These are phyloP conservation scores for Colletotrichum chlorophyti DNA, from an alignment of 2,329 filamentous ascomycete species.

Conservation along the genomic window DNA sequence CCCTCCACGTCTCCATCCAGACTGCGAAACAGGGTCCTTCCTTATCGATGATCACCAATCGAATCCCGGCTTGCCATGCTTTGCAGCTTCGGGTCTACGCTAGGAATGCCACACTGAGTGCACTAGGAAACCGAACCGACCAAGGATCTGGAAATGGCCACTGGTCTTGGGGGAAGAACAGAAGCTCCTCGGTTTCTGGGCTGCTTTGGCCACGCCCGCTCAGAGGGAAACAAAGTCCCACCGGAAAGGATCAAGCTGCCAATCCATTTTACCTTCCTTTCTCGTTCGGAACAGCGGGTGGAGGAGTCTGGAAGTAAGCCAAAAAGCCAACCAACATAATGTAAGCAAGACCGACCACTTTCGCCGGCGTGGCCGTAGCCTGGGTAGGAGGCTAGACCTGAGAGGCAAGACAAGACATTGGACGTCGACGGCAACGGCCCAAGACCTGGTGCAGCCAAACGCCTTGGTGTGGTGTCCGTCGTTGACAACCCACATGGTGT, in stretches of 20 bases:
- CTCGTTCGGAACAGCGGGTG: neutral
- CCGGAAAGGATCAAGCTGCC: neutral
- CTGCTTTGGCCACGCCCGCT: constrained; percentile 7
- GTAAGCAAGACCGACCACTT: neutral
- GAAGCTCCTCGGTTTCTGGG: constrained; percentile 5
- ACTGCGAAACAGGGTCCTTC: constrained; percentile 20
- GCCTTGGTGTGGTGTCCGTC: neutral
- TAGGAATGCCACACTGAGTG: neutral
- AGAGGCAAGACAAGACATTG: constrained; percentile 8
- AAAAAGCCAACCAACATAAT: neutral
- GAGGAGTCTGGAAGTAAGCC: constrained; percentile 20
- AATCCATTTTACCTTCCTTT: constrained; percentile 2
- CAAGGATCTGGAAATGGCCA: neutral
- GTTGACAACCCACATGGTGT: constrained; percentile 4
- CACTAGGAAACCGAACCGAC: too few species aligned
- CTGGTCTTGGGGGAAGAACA: neutral
- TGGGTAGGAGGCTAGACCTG: neutral
- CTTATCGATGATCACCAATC: constrained; percentile 16
- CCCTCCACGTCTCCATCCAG: neutral
- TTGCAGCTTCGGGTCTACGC: too few species aligned
- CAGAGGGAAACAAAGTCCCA: constrained; percentile 4
- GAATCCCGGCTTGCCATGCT: constrained; percentile 15
- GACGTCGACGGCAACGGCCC: constrained; percentile 3
- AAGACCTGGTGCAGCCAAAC: neutral
- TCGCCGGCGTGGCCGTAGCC: neutral